Conservation (phyloP, 768 basidiomycete genomes). For the Pleurotus eryngii region DNA sequence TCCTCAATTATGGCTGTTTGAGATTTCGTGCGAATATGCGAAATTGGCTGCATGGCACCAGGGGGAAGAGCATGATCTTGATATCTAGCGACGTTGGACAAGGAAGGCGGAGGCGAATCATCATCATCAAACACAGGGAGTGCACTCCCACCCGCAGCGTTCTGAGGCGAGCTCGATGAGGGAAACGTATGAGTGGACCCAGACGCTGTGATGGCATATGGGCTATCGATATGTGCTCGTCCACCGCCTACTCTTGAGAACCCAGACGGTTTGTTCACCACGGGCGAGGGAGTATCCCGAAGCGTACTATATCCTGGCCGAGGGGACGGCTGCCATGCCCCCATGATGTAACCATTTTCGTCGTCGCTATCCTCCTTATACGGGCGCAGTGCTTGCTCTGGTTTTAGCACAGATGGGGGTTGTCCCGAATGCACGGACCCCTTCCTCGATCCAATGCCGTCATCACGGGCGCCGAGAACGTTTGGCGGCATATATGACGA, state of each 20-base stretch:
- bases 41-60: constrained; percentile 59
- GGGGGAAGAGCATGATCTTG: constrained; percentile 40
- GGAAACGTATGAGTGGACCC: constrained; percentile 68
- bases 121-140: constrained; percentile 32
- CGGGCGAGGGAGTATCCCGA: constrained; percentile 27
- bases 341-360: constrained; percentile 85
- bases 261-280: constrained; percentile 42
- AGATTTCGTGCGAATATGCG: constrained; percentile 71
- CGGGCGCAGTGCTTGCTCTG: constrained; percentile 74
- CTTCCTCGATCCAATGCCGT: constrained; percentile 34
- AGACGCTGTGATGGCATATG: constrained; percentile 66
- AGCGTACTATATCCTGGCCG: constrained; percentile 48
- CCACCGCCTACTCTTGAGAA: constrained; percentile 90
- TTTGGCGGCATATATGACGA: constrained; percentile 35
- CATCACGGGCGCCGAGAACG: constrained; percentile 22
- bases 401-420: constrained; percentile 70
- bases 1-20: constrained; percentile 85
- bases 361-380: constrained; percentile 80
- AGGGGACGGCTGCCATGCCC: constrained; percentile 84
- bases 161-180: constrained; percentile 48
- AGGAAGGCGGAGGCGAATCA: constrained; percentile 46
- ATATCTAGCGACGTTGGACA: constrained; percentile 45
- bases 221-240: constrained; percentile 78
- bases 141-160: constrained; percentile 15
- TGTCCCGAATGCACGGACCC: constrained; percentile 55